Base-by-base conservation (phyloP, 306 rosid genomes). In the Glycine soja region DNA sequence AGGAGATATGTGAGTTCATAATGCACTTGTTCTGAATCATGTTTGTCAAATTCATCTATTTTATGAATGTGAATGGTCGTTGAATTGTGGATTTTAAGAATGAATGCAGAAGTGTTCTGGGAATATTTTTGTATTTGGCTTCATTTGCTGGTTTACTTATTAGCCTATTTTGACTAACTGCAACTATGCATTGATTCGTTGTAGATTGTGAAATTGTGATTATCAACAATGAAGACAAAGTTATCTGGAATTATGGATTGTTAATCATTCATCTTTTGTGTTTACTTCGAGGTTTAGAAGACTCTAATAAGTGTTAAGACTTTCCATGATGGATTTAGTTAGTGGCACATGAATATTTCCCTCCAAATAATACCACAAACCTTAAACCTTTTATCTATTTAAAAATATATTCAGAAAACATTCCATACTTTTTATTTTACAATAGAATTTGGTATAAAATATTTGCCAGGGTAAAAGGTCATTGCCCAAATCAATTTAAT, bases 91-190 rank as follows among this genome's bases (percentile, higher is more conserved):
- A 78, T 74, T 73, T 72, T 57, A 54, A 16, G 63, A 58, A 64
- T 79, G 61, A 34, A 48, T 57, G 70, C 77, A 30, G 67, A 59
- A 46, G 15, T 72, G 24, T 73, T 18, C 18, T 32, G 34, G n/a
- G 70, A 38, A 52, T 52, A 52, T 45, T 72, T 50, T 63, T 79
- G 36, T 74, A 6, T 76, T 69, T 78, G 79, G 47, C 70, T 82
- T 68, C 72, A 56, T 58, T 79, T 58, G 18, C 64, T 75, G 53
- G 14, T 74, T 69, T 45, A 38, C 63, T 79, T 38, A 7, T 62
- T 34, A 32, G 24, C 54, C 12, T 75, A 18, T 30, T 75, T 70
- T 64, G 15, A 62, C 79, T 46, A 53, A 81, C 63, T 53, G 32
- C 47, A 45, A 76, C 46, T 38, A 46, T 12, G 16, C 50, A 66